Evolutionary conservation across 306 rosid genomes (phyloP), one percentile per base, ranked within the genome.

Genomic region (Senna siamea): DNA sequence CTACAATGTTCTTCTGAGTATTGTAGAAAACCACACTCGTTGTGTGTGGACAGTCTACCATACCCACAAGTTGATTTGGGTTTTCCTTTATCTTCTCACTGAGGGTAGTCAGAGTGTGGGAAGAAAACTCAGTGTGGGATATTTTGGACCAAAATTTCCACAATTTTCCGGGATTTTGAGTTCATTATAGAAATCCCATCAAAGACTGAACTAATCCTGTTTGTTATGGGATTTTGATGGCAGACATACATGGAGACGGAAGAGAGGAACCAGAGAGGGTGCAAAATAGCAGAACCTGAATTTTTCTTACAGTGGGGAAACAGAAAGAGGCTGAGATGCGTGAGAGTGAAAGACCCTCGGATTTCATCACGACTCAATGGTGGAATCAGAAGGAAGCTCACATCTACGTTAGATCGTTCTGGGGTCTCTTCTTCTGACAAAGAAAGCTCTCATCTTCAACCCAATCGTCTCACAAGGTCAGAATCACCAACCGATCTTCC

Each of bases 241-340:
- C 73, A 83, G 88, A 40, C 32, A 26, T 26, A 26, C 2, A 86
- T 90, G 92, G 93, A 88, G 74, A 86, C 89, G 9, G 91, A 83
- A 54, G 93, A 86, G 81, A 86, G 89, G 66, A 86, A 81, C 81
- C 87, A 85, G 76, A 82, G 85, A 47, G 82, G 72, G 1, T 84
- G 76, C 58, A 86, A 83, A 43, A 65, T 74, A 28, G 73, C 81
- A 13, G 93, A 90, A 74, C 87, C 89, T 35, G 93, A 86, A 52
- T 80, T 90, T 57, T 88, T 90, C 87, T 80, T 90, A 74, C 92
- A 88, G 93, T 88, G 96, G 96, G 96, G 89, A 18, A 87, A 83
- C 78, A 81, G 81, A 7, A 88, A 86, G 81, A 66, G 92, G 2
- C 69, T 88, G 35, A 80, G 93, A 78, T 90, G 96, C 28, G 90